These are phyloP conservation scores for Leccinum rimulosum DNA, from an alignment of 768 basidiomycete genomes.

Conservation along the genomic window DNA sequence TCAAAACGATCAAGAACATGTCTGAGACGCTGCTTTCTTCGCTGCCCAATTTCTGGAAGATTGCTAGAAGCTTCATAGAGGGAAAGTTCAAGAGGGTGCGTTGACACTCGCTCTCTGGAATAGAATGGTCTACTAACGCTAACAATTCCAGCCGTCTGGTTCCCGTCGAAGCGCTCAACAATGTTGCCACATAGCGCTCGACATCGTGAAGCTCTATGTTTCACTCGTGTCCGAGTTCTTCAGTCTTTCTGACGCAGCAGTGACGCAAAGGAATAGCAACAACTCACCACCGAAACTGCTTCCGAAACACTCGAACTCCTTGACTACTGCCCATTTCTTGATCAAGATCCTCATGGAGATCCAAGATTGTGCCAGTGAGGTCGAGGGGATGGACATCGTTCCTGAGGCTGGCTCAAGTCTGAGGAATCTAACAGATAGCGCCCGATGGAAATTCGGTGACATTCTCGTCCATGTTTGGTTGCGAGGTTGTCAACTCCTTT, in stretches of 20 bases:
- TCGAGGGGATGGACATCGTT: conserved; percentile 76
- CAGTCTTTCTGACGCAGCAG: conserved; percentile 71
- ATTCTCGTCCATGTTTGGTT: conserved; percentile 77
- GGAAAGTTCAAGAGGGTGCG: conserved; percentile 88
- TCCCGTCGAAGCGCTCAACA: conserved; percentile 80
- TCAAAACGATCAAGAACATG: conserved; percentile 78
- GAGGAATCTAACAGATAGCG: conserved; percentile 73
- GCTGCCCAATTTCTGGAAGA: conserved; percentile 92
- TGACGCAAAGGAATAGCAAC: conserved; percentile 48
- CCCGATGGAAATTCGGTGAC: conserved; percentile 87
- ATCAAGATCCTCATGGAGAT: conserved; percentile 80
- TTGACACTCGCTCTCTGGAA: neutral
- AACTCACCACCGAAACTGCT: conserved; percentile 49
- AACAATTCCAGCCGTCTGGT: conserved; percentile 31
- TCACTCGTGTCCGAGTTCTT: conserved; percentile 86
- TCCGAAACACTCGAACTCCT: conserved; percentile 73
- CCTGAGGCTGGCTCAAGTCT: conserved; percentile 67
- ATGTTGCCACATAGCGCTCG: conserved; percentile 83
- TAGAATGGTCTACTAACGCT: conserved; percentile 1
- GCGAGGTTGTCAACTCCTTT: conserved; percentile 53
- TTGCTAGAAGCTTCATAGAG: conserved; percentile 87
- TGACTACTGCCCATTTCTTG: conserved; percentile 81
- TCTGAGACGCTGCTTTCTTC: conserved; percentile 83
- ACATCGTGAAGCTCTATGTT: conserved; percentile 83
- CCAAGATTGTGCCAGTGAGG: conserved; percentile 80